These are phyloP conservation scores for Rhynchosporium agropyri DNA, from an alignment of 2,329 filamentous ascomycete species.

Conservation along the genomic window DNA sequence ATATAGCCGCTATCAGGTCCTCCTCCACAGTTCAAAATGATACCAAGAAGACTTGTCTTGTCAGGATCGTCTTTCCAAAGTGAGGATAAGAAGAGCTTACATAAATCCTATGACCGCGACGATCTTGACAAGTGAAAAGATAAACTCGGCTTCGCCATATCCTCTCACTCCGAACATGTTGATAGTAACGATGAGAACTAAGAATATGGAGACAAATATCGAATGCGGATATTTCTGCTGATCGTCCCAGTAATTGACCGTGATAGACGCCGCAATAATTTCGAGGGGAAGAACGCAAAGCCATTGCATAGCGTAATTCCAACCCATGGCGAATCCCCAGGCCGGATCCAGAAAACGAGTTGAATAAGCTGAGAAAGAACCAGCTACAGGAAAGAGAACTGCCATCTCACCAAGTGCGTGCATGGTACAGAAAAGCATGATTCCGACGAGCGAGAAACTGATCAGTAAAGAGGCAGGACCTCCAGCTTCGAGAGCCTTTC, in stretches of 20 bases:
- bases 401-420: slow-evolving; percentile 91
- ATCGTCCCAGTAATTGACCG: slow-evolving; percentile 77
- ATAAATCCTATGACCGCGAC: slow-evolving; percentile 86
- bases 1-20: slow-evolving; percentile 75
- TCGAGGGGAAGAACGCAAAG: slow-evolving; percentile 80
- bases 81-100: slow-evolving; percentile 49
- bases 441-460: slow-evolving; percentile 76
- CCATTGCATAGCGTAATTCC: slow-evolving; percentile 88
- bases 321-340: slow-evolving; percentile 94
- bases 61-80: slow-evolving; percentile 26
- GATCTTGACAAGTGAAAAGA: slow-evolving; percentile 86
- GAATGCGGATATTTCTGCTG: slow-evolving; percentile 58
- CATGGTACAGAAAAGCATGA: slow-evolving; percentile 90
- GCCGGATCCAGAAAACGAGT: slow-evolving; percentile 91
- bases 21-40: slow-evolving; percentile 83
- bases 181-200: slow-evolving; percentile 73
- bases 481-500: slow-evolving; percentile 65
- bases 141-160: slow-evolving; percentile 88
- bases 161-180: slow-evolving; percentile 88
- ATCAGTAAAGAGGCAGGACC: slow-evolving; percentile 79
- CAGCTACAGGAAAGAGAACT: slow-evolving; percentile 86
- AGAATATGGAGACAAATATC: slow-evolving; percentile 83
- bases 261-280: slow-evolving; percentile 84
- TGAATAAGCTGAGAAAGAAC: slow-evolving; percentile 89
- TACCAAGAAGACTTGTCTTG: slow-evolving; percentile 69